phyloP scores from a whole-genome alignment of 805 yeast genomes.

The Tanozyma kutaoensis region DNA sequence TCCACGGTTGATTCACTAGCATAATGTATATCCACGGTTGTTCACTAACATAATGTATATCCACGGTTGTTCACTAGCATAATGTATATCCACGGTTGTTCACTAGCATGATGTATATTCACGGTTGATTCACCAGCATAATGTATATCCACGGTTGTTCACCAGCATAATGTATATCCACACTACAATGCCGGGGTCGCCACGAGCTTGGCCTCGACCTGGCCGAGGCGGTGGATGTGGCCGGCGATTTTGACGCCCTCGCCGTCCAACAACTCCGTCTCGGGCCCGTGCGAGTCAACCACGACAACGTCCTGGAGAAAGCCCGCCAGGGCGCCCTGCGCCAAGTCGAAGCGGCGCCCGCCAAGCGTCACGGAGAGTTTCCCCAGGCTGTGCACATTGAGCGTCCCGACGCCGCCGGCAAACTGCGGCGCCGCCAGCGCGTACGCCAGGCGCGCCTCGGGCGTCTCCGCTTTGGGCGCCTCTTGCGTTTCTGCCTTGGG shows the following conservation, averaged over 20 bases:
- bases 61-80: not conserved
- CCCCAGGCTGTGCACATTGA: conserved; percentile 78
- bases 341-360: conserved; percentile 44
- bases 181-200: conserved; percentile 5
- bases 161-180: not conserved
- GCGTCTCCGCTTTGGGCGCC: conserved; percentile 1
- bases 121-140: not conserved
- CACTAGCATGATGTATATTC: not conserved
- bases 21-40: not conserved
- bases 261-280: conserved; percentile 2
- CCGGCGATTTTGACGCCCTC: conserved; percentile 7
- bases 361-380: conserved; percentile 66
- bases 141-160: not conserved
- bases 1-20: not conserved
- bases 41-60: conserved; percentile 1
- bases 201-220: conserved; percentile 6
- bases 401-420: conserved; percentile 55
- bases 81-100: not conserved
- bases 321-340: conserved; percentile 54
- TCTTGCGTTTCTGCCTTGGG: conserved; percentile 2
- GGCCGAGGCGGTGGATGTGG: conserved; percentile 6
- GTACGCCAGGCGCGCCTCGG: conserved; percentile 14
- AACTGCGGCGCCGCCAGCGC: conserved; percentile 12
- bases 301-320: conserved; percentile 65
- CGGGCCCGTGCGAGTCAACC: too few species aligned